Conservation (phyloP, 345 rosid species). For the Salix suchowensis region DNA sequence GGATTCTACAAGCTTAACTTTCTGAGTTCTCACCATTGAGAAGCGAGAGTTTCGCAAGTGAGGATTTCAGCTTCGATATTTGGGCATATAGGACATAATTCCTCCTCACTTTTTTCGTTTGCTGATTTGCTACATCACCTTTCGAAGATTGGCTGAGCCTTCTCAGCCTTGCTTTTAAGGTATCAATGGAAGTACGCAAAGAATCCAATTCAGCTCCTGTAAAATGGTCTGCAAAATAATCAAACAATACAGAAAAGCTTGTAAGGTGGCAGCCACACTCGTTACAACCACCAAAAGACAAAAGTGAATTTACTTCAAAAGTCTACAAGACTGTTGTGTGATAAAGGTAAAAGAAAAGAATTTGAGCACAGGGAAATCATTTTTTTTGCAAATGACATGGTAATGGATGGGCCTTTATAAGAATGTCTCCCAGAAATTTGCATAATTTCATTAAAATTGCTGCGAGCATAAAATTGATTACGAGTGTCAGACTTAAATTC, state of each 20-base stretch:
- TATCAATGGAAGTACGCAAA: conserved; percentile 59
- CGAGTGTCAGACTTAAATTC: conserved; percentile 82
- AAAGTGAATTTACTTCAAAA: neutral
- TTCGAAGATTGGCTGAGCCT: conserved; percentile 45
- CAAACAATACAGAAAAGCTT: conserved; percentile 3
- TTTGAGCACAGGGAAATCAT: neutral
- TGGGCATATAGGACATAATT: conserved; percentile 45
- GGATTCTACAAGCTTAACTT: conserved; percentile 64
- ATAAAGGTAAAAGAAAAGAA: neutral
- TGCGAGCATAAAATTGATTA: conserved; percentile 25
- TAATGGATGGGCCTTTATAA: neutral
- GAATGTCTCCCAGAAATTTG: neutral
- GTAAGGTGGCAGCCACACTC: neutral
- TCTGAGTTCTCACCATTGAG: conserved; percentile 61
- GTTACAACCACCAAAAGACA: neutral
- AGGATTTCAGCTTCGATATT: conserved; percentile 60
- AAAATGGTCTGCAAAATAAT: conserved; percentile 50
- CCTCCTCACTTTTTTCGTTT: conserved; percentile 35
- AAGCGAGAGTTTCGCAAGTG: conserved; percentile 60
- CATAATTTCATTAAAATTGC: neutral
- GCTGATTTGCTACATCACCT: conserved; percentile 28
- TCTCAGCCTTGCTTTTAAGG: conserved; percentile 59
- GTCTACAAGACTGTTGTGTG: neutral
- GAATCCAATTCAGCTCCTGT: conserved; percentile 66
- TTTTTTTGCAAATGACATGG: neutral